A percentile compares a stretch with the other conserved stretches of the same genome.
phyloP scores from a whole-genome alignment of 495 filamentous ascomycete species.

The Hyaloscypha finlandica region DNA sequence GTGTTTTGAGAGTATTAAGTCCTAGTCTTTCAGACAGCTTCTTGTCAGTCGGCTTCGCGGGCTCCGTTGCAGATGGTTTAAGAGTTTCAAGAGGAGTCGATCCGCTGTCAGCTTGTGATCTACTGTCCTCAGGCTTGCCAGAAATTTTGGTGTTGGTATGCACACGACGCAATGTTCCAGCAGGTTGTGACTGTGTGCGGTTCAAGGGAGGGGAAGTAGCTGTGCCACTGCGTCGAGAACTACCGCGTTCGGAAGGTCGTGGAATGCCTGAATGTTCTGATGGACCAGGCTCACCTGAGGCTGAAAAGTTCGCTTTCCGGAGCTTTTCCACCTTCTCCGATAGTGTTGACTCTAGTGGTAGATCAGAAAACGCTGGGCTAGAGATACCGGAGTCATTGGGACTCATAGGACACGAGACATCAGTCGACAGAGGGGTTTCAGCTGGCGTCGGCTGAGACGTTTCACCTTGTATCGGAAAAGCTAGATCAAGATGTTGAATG shows the following conservation, averaged over 20 bases:
- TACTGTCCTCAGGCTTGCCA: conserved; percentile 18
- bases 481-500: conserved; percentile 72
- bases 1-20: conserved; percentile 59
- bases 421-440: conserved; percentile 21
- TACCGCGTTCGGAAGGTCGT: conserved; percentile 46
- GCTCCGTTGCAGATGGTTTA: conserved; percentile 24
- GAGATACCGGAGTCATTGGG: conserved; percentile 13
- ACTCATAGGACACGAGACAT: conserved; percentile 8
- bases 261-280: conserved; percentile 51
- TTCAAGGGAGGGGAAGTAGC: conserved; percentile 64
- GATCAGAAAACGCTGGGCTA: conserved; percentile 17
- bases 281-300: conserved; percentile 1
- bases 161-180: conserved; percentile 30
- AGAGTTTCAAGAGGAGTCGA: conserved; percentile 11
- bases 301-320: conserved; percentile 30
- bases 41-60: conserved; percentile 59
- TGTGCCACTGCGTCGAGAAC: conserved; percentile 43
- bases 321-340: conserved; percentile 53
- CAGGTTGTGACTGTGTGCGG: conserved; percentile 73
- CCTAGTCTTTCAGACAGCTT: conserved; percentile 69
- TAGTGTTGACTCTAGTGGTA: conserved; percentile 36
- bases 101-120: conserved; percentile 3
- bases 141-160: conserved; percentile 14
- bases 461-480: conserved; percentile 50
- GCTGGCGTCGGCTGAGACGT: not conserved